Percentiles rank a stretch among this genome's conserved stretches.
phyloP scores from a whole-genome alignment of 495 filamentous ascomycete species.

The Annulohypoxylon nitens region DNA sequence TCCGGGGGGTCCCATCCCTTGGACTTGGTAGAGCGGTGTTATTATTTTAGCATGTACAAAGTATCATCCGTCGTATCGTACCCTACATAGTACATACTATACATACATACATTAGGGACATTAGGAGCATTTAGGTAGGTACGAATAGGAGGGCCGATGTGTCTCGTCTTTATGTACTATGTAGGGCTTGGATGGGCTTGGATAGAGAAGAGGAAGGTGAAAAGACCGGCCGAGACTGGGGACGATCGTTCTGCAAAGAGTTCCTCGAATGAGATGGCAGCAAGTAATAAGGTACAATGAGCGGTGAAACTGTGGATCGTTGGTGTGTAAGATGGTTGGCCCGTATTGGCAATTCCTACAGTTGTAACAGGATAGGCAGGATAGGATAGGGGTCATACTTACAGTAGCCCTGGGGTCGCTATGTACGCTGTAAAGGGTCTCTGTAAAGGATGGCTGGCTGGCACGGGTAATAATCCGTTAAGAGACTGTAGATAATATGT shows the following conservation, averaged over 20 bases:
- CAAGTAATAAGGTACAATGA: conserved; percentile 38
- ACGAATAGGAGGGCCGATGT: conserved; percentile 27
- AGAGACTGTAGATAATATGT: conserved; percentile 17
- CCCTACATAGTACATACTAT: conserved; percentile 7
- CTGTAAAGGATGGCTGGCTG: conserved; percentile 12
- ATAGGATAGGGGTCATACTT: not conserved
- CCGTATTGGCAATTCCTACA: conserved; percentile 42
- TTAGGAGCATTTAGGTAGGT: not conserved
- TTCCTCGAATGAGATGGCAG: conserved; percentile 38
- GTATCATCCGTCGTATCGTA: conserved; percentile 5
- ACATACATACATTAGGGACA: not conserved
- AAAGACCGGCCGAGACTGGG: conserved; percentile 48
- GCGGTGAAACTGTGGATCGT: conserved; percentile 50
- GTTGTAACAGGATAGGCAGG: not conserved
- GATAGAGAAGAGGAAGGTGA: conserved; percentile 37
- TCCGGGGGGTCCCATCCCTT: conserved; percentile 44
- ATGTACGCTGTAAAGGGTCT: not conserved
- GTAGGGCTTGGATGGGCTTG: conserved; percentile 14
- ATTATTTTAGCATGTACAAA: conserved; percentile 27
- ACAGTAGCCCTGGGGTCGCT: not conserved
- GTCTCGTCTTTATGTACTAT: conserved; percentile 11
- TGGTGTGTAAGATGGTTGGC: conserved; percentile 36
- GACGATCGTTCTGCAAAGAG: conserved; percentile 43
- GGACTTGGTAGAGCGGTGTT: conserved; percentile 37
- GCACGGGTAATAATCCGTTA: conserved; percentile 16